Conservation (phyloP, 768 basidiomycete genomes). For the Leccinum rimulosum region DNA sequence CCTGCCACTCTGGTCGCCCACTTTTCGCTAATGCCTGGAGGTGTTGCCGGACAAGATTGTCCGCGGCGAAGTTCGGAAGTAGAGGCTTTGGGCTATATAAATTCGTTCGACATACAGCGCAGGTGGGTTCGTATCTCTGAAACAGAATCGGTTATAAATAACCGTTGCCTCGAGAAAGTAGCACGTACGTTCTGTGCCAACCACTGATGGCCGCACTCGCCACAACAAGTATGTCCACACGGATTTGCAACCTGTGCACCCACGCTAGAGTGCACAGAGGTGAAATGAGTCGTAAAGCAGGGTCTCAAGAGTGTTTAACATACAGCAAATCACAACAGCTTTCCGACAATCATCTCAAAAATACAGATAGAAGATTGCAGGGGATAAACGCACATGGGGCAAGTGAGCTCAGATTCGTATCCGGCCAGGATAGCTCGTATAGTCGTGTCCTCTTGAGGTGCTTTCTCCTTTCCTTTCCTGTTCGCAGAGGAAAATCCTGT, state of each 20-base stretch:
- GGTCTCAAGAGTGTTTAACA: constrained; percentile 22
- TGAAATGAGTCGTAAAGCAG: neutral
- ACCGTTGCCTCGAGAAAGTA: neutral
- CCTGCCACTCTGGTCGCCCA: constrained; percentile 52
- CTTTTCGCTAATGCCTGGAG: constrained; percentile 45
- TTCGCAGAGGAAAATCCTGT: constrained; percentile 11
- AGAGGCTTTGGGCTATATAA: constrained; percentile 44
- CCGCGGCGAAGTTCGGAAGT: constrained; percentile 63
- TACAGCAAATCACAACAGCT: constrained; percentile 76
- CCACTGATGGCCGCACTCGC: constrained; percentile 65
- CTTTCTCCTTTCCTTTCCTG: constrained; percentile 48
- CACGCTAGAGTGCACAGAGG: constrained; percentile 40
- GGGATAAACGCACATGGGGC: constrained; percentile 61
- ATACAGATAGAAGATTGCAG: neutral
- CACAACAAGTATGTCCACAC: constrained; percentile 75
- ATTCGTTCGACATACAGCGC: constrained; percentile 57
- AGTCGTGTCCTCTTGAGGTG: constrained; percentile 19
- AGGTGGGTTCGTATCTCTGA: constrained; percentile 45
- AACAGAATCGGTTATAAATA: constrained; percentile 3
- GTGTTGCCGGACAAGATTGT: constrained; percentile 60
- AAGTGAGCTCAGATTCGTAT: constrained; percentile 66
- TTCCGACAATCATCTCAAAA: constrained; percentile 21
- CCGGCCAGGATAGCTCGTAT: constrained; percentile 37
- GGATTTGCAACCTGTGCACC: constrained; percentile 63
- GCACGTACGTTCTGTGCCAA: constrained; percentile 47